These are phyloP conservation scores for Leccinum subtestaceum DNA, from an alignment of 768 basidiomycete genomes.

Conservation along the genomic window DNA sequence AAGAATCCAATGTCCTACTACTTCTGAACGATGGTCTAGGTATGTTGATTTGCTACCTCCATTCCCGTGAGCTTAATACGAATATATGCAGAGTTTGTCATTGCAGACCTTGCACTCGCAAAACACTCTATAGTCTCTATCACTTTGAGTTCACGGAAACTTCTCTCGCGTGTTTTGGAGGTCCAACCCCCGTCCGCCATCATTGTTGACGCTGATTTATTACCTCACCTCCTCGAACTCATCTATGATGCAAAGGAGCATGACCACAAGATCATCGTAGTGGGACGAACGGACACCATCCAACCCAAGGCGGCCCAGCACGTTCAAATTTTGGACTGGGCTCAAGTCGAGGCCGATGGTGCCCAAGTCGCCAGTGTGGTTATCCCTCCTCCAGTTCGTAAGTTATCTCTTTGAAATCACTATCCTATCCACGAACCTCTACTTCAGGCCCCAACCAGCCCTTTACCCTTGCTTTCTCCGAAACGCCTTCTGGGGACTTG, in stretches of 20 bases:
- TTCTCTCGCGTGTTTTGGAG: conserved; percentile 67
- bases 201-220: conserved; percentile 62
- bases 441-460: conserved; percentile 46
- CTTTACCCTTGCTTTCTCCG: conserved; percentile 67
- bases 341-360: conserved; percentile 69
- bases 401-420: conserved; percentile 23
- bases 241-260: conserved; percentile 59
- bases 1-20: conserved; percentile 67
- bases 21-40: conserved; percentile 79
- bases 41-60: conserved; percentile 29
- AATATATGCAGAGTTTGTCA: conserved; percentile 59
- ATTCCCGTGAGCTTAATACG: neutral
- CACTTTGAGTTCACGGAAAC: conserved; percentile 55
- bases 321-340: conserved; percentile 60
- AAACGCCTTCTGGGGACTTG: conserved; percentile 48
- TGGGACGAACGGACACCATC: conserved; percentile 56
- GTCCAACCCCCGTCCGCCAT: conserved; percentile 69
- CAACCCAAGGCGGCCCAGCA: conserved; percentile 48
- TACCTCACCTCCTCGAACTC: conserved; percentile 68
- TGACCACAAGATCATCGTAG: conserved; percentile 62
- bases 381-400: conserved; percentile 51
- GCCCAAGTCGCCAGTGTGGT: conserved; percentile 43
- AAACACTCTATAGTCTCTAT: conserved; percentile 66
- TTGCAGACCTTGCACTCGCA: conserved; percentile 76
- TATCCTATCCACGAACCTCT: conserved; percentile 1